Percentiles rank a stretch among this genome's conserved stretches.
phyloP scores from a whole-genome alignment of 2,329 filamentous ascomycete genomes.

The Scedosporium boydii region DNA sequence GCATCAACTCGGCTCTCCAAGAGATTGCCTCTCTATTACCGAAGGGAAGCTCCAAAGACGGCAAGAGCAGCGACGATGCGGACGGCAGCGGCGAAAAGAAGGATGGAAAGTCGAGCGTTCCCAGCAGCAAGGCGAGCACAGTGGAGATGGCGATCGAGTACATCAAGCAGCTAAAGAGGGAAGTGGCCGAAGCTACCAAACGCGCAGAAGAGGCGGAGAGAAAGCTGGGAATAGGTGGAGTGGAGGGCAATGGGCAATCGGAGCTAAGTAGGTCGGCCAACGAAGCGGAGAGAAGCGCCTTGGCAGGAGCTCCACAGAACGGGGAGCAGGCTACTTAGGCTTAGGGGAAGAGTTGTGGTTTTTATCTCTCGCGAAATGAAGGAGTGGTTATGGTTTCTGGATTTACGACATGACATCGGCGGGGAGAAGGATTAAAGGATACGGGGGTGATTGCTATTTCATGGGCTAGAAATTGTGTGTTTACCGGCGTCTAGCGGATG shows the following conservation, averaged over 20 bases:
- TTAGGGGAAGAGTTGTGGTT: too few species aligned
- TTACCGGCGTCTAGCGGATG: neutral
- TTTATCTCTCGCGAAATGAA: too few species aligned
- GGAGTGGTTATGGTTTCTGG: too few species aligned
- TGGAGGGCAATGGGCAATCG: neutral
- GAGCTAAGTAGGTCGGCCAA: too few species aligned
- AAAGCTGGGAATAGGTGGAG: slow-evolving; percentile 30
- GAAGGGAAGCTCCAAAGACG: slow-evolving; percentile 24
- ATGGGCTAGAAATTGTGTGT: neutral
- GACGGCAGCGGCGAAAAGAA: slow-evolving; percentile 32
- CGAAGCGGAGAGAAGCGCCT: too few species aligned
- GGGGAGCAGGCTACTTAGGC: too few species aligned
- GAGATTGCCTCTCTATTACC: slow-evolving; percentile 88
- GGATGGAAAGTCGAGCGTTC: slow-evolving; percentile 38
- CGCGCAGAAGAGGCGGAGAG: slow-evolving; percentile 57
- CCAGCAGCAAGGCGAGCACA: slow-evolving; percentile 89
- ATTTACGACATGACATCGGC: too few species aligned
- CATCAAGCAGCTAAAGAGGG: slow-evolving; percentile 73
- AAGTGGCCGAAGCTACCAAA: slow-evolving; percentile 55
- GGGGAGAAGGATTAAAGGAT: neutral
- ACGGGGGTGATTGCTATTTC: neutral
- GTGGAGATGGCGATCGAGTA: slow-evolving; percentile 97
- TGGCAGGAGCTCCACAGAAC: too few species aligned
- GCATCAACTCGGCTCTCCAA: slow-evolving; percentile 88
- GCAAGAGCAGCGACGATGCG: slow-evolving; percentile 30